Base-by-base conservation (phyloP, 2,329 filamentous ascomycete species). In the Fusarium sp. region DNA sequence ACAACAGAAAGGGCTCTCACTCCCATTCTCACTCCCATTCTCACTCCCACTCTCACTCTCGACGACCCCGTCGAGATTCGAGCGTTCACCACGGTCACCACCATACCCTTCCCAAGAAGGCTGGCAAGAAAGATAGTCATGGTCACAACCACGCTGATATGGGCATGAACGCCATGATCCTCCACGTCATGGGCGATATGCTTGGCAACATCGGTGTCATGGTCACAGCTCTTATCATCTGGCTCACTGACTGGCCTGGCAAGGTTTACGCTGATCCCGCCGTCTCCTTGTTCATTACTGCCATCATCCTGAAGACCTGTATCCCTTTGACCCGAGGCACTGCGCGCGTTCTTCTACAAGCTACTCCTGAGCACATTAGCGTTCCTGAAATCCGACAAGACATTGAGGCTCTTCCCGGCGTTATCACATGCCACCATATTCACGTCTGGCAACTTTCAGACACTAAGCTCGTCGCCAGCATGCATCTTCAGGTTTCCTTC, bases 371-470 rank as follows among this genome's bases (percentile, higher is more conserved):
- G 62, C 92, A 95, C 55, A 90, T 99, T 74, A 91, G 91, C 72
- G 89, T 98, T 58, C 91, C 94, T 69, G 93, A 98, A 63, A 95
- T 99, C 79, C 92, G 93, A 71, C 91, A 95, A 70, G 96, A 99
- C 77, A 97, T 99, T 55, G 89, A 94, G 76, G 83, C 88, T 18
- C 88, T 99, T 8, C 91, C 92, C 0, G 94, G 94, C 41, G 92
- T 99, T 47, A 84, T 96, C 65, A 93, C 92, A 77, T 97, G 94
- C 76, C 96, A 99, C 80, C 95, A 99, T 78, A 86, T 99, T 23
- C 96, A 99, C 78, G 94, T 99, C 66, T 99, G 96, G 96, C 95
- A 98, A 80, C 87, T 99, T 33, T 97, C 92, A 18, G 95, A 98
- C 77, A 96, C 94, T 53, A 97, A 98, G 83, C 85, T 97, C 33